Evolutionary conservation across 1,284 basidiomycete genomes (phyloP).

Genomic region (Bjerkandera adusta): DNA sequence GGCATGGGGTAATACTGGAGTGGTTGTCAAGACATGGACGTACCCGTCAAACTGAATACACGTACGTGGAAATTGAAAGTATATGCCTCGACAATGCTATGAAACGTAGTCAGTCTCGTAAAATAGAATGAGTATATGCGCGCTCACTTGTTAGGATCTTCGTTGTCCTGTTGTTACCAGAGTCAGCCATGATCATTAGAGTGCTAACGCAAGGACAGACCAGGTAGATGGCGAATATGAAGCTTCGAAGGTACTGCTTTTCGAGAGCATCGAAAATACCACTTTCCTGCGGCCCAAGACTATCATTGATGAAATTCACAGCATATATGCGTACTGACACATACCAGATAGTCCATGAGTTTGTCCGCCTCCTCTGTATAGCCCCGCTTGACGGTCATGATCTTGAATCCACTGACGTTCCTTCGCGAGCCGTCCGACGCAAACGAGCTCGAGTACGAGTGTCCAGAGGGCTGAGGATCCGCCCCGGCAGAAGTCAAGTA

Average conservation of each 20-base stretch:
- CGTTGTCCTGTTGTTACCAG: constrained; percentile 55
- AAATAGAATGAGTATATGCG: constrained; percentile 22
- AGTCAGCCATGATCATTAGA: not conserved
- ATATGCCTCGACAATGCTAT: constrained; percentile 77
- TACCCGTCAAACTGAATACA: not conserved
- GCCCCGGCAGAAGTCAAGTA: constrained; percentile 52
- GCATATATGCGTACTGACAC: constrained; percentile 17
- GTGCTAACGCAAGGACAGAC: constrained; percentile 36
- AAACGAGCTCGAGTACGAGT: constrained; percentile 34
- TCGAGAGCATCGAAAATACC: constrained; percentile 80
- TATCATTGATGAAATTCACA: constrained; percentile 6
- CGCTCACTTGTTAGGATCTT: constrained; percentile 74
- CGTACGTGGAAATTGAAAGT: constrained; percentile 76
- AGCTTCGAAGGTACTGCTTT: constrained; percentile 73
- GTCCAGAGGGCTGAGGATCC: constrained; percentile 36
- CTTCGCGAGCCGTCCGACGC: constrained; percentile 29
- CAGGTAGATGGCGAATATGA: constrained; percentile 81
- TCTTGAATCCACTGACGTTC: constrained; percentile 54
- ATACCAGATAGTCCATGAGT: constrained; percentile 74
- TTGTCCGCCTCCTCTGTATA: constrained; percentile 78
- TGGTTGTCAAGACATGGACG: not conserved
- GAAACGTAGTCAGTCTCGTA: not conserved
- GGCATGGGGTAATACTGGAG: constrained; percentile 58
- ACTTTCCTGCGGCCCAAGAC: constrained; percentile 50
- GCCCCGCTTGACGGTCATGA: constrained; percentile 71